These are phyloP conservation scores for Pleurotus djamor DNA, from an alignment of 768 basidiomycete species.

Conservation along the genomic window DNA sequence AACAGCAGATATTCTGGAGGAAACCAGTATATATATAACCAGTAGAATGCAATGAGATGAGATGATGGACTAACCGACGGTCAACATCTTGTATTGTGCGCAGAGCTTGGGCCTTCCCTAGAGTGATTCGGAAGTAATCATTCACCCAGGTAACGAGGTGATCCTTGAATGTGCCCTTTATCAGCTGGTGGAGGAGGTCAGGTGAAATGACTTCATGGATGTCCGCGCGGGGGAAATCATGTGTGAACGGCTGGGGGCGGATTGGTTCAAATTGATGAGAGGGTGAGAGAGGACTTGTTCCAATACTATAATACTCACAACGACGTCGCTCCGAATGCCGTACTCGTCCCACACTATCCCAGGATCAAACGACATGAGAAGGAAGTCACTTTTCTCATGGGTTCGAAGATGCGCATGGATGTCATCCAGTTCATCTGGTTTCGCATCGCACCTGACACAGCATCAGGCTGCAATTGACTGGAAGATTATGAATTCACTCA, in stretches of 20 bases:
- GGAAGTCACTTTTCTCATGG: constrained; percentile 19
- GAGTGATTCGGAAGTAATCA: constrained; percentile 20
- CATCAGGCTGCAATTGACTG: background rate
- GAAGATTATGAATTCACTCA: constrained; percentile 7
- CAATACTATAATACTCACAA: constrained; percentile 23
- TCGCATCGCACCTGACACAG: constrained; percentile 10
- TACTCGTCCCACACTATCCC: constrained; percentile 28
- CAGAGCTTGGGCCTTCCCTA: constrained; percentile 16
- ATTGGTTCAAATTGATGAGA: background rate
- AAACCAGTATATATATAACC: background rate
- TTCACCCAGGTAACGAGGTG: constrained; percentile 34
- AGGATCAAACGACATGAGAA: constrained; percentile 21
- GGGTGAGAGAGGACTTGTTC: too few species aligned
- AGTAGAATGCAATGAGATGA: too few species aligned
- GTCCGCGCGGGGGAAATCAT: constrained; percentile 29
- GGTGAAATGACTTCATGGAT: constrained; percentile 29
- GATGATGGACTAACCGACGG: constrained; percentile 21
- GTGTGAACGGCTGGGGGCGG: constrained; percentile 25
- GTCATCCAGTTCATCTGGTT: constrained; percentile 13
- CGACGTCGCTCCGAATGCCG: constrained; percentile 27
- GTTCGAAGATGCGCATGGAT: constrained; percentile 11
- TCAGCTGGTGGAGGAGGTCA: constrained; percentile 36
- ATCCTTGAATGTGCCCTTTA: constrained; percentile 40
- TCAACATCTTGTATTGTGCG: constrained; percentile 31
- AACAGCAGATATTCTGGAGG: constrained; percentile 17